Conservation (phyloP, 768 basidiomycete genomes). For the Leccinum arenicola region DNA sequence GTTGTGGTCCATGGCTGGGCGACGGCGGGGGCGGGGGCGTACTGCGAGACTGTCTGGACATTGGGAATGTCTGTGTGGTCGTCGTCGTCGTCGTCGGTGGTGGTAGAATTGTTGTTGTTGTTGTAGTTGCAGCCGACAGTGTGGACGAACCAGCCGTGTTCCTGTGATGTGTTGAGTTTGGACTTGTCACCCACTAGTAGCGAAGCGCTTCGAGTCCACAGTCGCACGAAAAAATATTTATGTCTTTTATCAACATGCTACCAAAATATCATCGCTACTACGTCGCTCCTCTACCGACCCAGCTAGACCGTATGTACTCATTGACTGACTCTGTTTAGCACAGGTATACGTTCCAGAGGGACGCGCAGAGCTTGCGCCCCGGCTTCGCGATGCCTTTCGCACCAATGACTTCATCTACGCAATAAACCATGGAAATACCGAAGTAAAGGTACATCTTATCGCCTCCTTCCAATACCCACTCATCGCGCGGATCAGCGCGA, state of each 20-base stretch:
- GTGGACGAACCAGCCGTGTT: constrained; percentile 7
- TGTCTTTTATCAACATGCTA: constrained; percentile 23
- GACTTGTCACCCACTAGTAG: constrained; percentile 10
- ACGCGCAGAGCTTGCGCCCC: constrained; percentile 36
- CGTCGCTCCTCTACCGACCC: no score
- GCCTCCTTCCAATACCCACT: constrained; percentile 10
- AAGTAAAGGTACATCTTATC: constrained; percentile 31
- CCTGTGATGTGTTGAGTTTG: constrained; percentile 12
- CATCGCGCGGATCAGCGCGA: constrained; percentile 33
- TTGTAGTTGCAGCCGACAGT: constrained; percentile 20
- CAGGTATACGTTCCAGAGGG: constrained; percentile 38
- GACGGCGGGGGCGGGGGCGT: constrained; percentile 41
- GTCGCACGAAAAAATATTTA: constrained; percentile 5
- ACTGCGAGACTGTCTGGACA: constrained; percentile 49
- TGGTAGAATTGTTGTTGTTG: neutral
- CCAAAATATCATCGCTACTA: constrained; percentile 37
- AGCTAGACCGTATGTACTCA: no score
- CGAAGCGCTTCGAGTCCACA: neutral
- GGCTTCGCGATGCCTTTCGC: constrained; percentile 46
- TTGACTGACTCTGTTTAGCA: no score
- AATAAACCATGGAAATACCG: constrained; percentile 37
- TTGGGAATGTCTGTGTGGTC: constrained; percentile 18
- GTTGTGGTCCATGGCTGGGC: constrained; percentile 34
- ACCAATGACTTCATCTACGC: constrained; percentile 41
- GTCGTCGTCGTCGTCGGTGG: constrained; percentile 5